phyloP scores from a whole-genome alignment of 2,329 filamentous ascomycete genomes.

The Clonostachys byssicola region DNA sequence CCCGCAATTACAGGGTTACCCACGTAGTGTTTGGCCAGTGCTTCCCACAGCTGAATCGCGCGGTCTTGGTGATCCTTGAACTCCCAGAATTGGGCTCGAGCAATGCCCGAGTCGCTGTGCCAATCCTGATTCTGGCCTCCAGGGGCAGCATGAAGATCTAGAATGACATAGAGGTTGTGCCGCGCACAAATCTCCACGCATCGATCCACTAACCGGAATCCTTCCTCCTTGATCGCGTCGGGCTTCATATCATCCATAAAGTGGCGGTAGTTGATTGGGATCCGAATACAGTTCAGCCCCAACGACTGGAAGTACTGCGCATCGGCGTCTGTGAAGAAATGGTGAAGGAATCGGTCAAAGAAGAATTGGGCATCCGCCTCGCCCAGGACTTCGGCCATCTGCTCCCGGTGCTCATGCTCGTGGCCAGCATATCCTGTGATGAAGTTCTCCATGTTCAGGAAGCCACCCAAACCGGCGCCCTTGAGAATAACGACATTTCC shows the following conservation, averaged over 20 bases:
- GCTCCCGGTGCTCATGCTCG: constrained; percentile 49
- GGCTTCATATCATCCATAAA: constrained; percentile 50
- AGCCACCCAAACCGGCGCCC: constrained; percentile 21
- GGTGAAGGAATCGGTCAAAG: constrained; percentile 51
- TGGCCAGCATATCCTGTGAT: constrained; percentile 59
- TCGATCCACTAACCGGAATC: constrained; percentile 44
- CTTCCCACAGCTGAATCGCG: constrained; percentile 35
- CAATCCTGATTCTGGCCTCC: constrained; percentile 44
- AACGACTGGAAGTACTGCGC: constrained; percentile 52
- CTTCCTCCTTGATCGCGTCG: constrained; percentile 36
- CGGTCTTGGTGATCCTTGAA: constrained; percentile 41
- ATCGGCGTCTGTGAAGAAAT: constrained; percentile 56
- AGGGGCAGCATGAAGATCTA: constrained; percentile 38
- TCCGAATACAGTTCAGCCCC: constrained; percentile 52
- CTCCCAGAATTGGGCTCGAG: constrained; percentile 38
- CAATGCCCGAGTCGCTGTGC: constrained; percentile 33
- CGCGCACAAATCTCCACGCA: constrained; percentile 38
- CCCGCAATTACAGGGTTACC: constrained; percentile 34
- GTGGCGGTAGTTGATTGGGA: constrained; percentile 59
- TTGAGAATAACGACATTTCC: constrained; percentile 39
- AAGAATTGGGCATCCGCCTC: constrained; percentile 54
- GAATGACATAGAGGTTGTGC: constrained; percentile 35
- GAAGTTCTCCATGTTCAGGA: constrained; percentile 53
- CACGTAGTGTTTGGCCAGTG: constrained; percentile 33
- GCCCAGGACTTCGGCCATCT: constrained; percentile 48